Conservation (phyloP, 106 monocot genomes). For the Narthecium ossifragum region DNA sequence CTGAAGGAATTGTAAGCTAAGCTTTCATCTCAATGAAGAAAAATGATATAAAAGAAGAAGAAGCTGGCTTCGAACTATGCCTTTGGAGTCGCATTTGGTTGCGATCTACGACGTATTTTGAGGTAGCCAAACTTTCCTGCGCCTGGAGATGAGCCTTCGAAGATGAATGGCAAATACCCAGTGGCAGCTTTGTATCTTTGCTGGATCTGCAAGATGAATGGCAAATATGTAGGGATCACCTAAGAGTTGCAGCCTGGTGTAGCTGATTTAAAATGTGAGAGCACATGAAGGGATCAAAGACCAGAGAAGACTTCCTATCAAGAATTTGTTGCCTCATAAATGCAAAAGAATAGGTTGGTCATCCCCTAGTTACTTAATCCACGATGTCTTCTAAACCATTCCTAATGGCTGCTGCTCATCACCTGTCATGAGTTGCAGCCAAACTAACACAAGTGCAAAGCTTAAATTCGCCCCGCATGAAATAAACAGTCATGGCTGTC, state of each 20-base stretch:
- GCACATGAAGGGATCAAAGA: not conserved
- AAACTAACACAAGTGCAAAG: too few species aligned
- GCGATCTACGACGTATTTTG: slow-evolving; percentile 57
- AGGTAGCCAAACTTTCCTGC: slow-evolving; percentile 84
- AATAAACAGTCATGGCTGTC: not conserved
- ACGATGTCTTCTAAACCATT: not conserved
- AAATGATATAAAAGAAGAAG: too few species aligned
- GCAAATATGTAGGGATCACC: not conserved
- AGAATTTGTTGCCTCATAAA: not conserved
- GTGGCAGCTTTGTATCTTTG: slow-evolving; percentile 71
- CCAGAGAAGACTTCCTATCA: too few species aligned
- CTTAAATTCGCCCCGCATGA: too few species aligned
- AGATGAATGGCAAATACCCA: slow-evolving; percentile 62
- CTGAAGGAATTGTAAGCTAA: too few species aligned
- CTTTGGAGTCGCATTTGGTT: too few species aligned
- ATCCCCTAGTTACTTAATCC: not conserved
- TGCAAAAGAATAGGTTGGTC: not conserved
- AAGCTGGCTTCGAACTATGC: too few species aligned
- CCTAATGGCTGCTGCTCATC: too few species aligned
- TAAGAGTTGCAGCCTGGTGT: not conserved
- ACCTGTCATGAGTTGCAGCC: too few species aligned
- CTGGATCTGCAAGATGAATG: slow-evolving; percentile 73
- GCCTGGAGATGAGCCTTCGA: slow-evolving; percentile 85
- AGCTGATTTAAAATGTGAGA: not conserved
- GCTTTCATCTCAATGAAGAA: too few species aligned